phyloP scores from a whole-genome alignment of 306 rosid genomes.

The Crotalaria pallida region DNA sequence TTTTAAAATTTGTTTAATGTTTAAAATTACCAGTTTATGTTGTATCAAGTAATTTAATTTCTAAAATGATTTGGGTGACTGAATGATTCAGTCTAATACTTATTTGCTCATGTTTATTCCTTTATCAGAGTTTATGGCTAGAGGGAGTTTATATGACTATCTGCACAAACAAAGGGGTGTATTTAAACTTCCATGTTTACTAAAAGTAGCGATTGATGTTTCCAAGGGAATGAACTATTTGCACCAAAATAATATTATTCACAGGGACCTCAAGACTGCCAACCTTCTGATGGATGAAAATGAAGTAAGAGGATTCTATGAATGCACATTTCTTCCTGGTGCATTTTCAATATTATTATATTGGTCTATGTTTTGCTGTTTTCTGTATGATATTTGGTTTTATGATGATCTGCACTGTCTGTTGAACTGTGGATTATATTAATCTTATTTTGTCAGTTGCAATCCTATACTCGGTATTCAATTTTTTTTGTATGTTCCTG shows the following conservation, averaged over 20 bases:
- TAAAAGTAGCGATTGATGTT: conserved; percentile 88
- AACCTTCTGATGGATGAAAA: conserved; percentile 99
- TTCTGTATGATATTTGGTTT: conserved; percentile 8
- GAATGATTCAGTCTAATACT: conserved; percentile 28
- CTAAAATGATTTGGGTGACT: conserved; percentile 27
- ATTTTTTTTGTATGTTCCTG: not conserved
- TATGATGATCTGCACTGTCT: not conserved
- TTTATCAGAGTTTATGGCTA: conserved; percentile 88
- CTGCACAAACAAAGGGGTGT: conserved; percentile 89
- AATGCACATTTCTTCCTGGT: conserved; percentile 18
- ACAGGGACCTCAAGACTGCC: conserved; percentile 99
- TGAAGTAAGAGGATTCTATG: conserved; percentile 54
- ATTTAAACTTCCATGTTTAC: conserved; percentile 88
- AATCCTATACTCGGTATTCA: not conserved
- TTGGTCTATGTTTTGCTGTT: conserved; percentile 15
- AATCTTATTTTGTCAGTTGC: conserved; percentile 12
- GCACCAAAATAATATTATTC: conserved; percentile 97
- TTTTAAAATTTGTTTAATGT: conserved; percentile 20
- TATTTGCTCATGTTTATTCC: conserved; percentile 32
- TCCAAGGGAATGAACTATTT: conserved; percentile 96
- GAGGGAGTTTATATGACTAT: conserved; percentile 92
- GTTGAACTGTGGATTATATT: not conserved
- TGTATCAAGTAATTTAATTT: conserved; percentile 18
- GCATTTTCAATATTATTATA: conserved; percentile 15
- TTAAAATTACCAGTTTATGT: conserved; percentile 13